phyloP scores from a whole-genome alignment of 2,329 filamentous ascomycete genomes.

The Exophiala mesophila region DNA sequence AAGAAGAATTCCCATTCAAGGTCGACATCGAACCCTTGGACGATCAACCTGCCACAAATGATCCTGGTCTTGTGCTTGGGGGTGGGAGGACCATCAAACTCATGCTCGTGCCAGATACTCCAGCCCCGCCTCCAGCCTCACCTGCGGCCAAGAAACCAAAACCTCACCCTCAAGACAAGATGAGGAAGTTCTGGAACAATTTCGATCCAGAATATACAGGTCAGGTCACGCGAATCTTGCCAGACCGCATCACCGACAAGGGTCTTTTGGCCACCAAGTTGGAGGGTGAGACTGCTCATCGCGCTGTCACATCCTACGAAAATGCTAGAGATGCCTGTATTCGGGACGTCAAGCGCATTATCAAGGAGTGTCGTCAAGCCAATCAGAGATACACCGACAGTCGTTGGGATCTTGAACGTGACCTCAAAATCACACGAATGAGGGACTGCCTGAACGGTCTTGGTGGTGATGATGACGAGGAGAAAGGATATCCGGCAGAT shows the following conservation, averaged over 20 bases:
- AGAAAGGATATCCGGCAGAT: constrained; percentile 57
- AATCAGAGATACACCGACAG: constrained; percentile 87
- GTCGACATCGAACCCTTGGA: constrained; percentile 10
- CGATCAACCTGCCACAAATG: constrained; percentile 12
- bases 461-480: constrained; percentile 27
- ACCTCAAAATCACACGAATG: constrained; percentile 53
- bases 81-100: constrained; percentile 20
- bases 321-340: constrained; percentile 66
- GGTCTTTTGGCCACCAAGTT: constrained; percentile 58
- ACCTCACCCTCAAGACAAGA: constrained; percentile 58
- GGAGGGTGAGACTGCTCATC: constrained; percentile 51
- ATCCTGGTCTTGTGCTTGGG: constrained; percentile 16
- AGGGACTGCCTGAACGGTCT: constrained; percentile 51
- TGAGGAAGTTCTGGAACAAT: constrained; percentile 70
- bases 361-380: constrained; percentile 62
- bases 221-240: constrained; percentile 67
- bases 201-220: constrained; percentile 68
- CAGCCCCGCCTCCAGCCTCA: constrained; percentile 8
- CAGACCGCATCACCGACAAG: constrained; percentile 52
- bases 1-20: constrained; percentile 6
- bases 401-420: constrained; percentile 80
- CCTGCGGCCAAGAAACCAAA: constrained; percentile 42
- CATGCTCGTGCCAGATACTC: constrained; percentile 20
- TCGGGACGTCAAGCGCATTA: constrained; percentile 55
- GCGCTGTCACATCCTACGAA: constrained; percentile 64